phyloP scores from a whole-genome alignment of 371 early-diverging fungal genomes.

The Mortierella sp. region DNA sequence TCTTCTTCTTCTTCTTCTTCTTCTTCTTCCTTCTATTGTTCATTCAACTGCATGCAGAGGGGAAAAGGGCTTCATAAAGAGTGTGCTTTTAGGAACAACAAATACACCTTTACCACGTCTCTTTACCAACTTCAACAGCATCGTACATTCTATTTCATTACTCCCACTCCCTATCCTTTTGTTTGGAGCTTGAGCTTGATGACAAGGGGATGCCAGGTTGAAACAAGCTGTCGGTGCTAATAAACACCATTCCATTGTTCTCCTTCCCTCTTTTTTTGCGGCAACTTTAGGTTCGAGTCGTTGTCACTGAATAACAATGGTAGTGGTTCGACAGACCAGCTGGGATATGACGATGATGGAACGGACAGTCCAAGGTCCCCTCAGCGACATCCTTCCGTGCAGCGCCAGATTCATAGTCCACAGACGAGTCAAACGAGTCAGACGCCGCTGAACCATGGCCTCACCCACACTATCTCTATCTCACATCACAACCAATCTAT shows the following conservation, averaged over 20 bases:
- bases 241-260: neutral
- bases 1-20: neutral
- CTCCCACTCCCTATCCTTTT: too few species aligned
- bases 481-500: neutral
- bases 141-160: too few species aligned
- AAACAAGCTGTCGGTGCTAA: neutral
- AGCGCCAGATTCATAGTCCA: neutral
- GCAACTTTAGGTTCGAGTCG: slow-evolving; percentile 42
- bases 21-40: neutral
- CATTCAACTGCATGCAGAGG: neutral
- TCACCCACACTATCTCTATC: neutral
- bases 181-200: too few species aligned
- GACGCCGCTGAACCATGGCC: neutral
- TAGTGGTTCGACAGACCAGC: neutral
- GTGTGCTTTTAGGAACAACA: neutral
- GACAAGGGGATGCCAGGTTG: neutral
- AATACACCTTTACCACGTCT: too few species aligned
- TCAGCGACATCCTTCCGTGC: neutral
- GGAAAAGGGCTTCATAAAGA: neutral
- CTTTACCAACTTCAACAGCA: too few species aligned
- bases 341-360: neutral
- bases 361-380: neutral
- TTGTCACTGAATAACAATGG: slow-evolving; percentile 32
- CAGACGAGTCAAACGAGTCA: neutral
- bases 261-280: neutral